A percentile compares a stretch with the other conserved stretches of the same genome.
Conservation (phyloP, 768 basidiomycete species). For the Mycena venus region DNA sequence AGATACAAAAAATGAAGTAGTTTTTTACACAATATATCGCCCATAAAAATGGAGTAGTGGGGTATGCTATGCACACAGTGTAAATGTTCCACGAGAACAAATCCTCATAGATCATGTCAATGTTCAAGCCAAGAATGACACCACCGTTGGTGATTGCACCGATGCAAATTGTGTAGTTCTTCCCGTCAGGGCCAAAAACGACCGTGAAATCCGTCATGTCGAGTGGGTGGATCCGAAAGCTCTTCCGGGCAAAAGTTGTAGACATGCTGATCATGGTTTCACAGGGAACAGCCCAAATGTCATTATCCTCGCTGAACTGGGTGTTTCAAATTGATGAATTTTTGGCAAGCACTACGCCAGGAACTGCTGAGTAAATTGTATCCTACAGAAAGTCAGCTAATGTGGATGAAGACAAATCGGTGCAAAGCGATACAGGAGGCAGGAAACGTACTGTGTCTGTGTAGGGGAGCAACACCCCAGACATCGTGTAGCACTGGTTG, state of each 20-base stretch:
- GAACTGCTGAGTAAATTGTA: background rate
- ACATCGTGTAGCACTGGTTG: no score
- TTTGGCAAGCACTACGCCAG: background rate
- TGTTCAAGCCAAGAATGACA: background rate
- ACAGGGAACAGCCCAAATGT: slow-evolving; percentile 6
- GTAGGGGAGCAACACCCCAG: no score
- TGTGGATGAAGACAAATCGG: no score
- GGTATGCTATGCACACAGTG: background rate
- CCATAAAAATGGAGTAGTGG: no score
- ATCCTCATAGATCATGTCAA: background rate
- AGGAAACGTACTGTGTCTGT: no score
- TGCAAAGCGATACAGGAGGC: no score
- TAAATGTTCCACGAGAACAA: slow-evolving; percentile 12
- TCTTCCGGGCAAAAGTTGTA: background rate
- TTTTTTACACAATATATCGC: no score
- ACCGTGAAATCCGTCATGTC: background rate
- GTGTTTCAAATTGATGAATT: background rate
- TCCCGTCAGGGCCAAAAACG: background rate
- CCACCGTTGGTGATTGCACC: slow-evolving; percentile 1
- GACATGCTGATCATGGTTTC: background rate
- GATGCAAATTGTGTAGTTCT: slow-evolving; percentile 1
- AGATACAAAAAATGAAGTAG: no score
- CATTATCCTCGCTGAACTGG: background rate
- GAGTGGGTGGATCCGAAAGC: background rate
- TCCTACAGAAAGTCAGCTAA: no score